A percentile compares a stretch with the other conserved stretches of the same genome.
Conservation (phyloP, 768 basidiomycete species). For the Porphyrellus cyaneotinctus region DNA sequence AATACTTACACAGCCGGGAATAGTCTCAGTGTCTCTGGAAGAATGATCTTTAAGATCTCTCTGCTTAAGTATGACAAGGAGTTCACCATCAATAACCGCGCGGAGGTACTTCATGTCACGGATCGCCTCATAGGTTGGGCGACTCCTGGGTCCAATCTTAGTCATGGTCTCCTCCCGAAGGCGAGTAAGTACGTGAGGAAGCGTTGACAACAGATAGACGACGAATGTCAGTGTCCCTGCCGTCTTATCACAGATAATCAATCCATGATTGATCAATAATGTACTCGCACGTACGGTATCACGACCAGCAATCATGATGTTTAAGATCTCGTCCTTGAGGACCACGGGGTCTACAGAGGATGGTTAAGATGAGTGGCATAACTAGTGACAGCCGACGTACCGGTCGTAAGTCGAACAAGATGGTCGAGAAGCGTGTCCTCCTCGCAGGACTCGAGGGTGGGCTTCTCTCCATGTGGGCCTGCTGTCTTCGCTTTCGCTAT, state of each 20-base stretch:
- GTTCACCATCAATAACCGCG: slow-evolving; percentile 59
- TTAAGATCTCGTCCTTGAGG: slow-evolving; percentile 32
- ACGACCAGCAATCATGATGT: slow-evolving; percentile 34
- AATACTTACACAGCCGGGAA: slow-evolving; percentile 45
- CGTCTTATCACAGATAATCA: slow-evolving; percentile 33
- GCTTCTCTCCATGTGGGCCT: slow-evolving; percentile 17
- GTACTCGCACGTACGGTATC: slow-evolving; percentile 18
- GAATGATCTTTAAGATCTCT: neutral
- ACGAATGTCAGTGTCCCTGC: slow-evolving; percentile 34
- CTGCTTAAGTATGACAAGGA: neutral
- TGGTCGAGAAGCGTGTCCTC: slow-evolving; percentile 53
- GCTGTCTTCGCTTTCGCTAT: slow-evolving; percentile 38
- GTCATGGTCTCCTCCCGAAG: slow-evolving; percentile 54
- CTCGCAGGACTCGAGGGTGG: slow-evolving; percentile 32
- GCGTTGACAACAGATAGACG: slow-evolving; percentile 45
- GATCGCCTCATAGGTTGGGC: slow-evolving; percentile 53
- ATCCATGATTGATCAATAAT: neutral
- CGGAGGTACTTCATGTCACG: slow-evolving; percentile 60
- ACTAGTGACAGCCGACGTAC: slow-evolving; percentile 17
- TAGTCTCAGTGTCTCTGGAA: slow-evolving; percentile 48
- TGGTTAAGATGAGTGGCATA: slow-evolving; percentile 13
- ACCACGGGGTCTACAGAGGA: slow-evolving; percentile 22
- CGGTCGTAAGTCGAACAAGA: slow-evolving; percentile 48
- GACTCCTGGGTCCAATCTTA: slow-evolving; percentile 44
- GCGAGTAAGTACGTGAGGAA: slow-evolving; percentile 43